A percentile compares a stretch with the other conserved stretches of the same genome.
Conservation (phyloP, 148 eudicot genomes). For the Linanthus parryae region DNA sequence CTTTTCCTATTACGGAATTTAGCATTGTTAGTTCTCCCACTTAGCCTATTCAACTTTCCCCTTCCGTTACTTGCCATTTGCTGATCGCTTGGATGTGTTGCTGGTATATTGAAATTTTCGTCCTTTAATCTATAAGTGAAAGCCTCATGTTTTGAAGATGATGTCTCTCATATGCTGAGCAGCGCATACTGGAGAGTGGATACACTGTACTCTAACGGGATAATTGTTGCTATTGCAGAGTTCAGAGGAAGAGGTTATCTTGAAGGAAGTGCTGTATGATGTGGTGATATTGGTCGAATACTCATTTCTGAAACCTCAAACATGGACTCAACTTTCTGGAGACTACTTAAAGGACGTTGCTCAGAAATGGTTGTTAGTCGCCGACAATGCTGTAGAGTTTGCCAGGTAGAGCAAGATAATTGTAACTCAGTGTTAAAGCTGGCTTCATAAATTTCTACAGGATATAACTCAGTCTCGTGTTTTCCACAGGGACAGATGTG, state of each 20-base stretch:
- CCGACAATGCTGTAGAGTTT: constrained; percentile 54
- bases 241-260: constrained; percentile 33
- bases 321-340: constrained; percentile 36
- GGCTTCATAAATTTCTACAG: background rate
- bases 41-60: background rate
- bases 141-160: no score
- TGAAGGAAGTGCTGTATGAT: constrained; percentile 45
- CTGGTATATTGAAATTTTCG: background rate
- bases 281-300: constrained; percentile 48
- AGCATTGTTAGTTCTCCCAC: background rate
- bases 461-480: constrained; percentile 14
- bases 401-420: constrained; percentile 37
- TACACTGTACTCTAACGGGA: background rate
- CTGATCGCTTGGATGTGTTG: constrained; percentile 2
- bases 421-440: constrained; percentile 3
- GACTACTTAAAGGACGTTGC: constrained; percentile 37
- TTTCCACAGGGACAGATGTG: constrained; percentile 37
- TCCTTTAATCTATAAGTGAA: no score
- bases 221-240: constrained; percentile 27
- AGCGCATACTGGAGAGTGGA: no score
- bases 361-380: constrained; percentile 62
- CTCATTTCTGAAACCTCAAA: constrained; percentile 34
- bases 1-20: background rate
- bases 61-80: background rate
- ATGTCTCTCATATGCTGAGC: no score